Evolutionary conservation across 441 rosid species (phyloP), one percentile per base, ranked within the genome.

Genomic region (Breynia disticha): DNA sequence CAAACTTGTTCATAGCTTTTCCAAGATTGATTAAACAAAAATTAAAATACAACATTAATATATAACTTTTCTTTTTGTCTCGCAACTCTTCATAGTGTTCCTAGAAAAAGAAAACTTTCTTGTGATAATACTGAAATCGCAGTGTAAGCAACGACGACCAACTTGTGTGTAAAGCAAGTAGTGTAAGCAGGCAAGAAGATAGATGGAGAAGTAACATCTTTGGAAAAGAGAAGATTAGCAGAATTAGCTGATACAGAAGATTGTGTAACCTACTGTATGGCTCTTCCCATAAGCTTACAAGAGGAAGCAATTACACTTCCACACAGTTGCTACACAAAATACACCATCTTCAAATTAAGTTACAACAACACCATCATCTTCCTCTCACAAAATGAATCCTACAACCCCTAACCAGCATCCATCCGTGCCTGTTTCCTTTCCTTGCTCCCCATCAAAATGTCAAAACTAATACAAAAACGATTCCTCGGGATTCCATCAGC

Each of bases 241-340:
- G n/a, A 28, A 28, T 28, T 28, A 28, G 35, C 35, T 28, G 35
- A 28, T 9, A 28, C 35, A 4, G 8, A 28, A 28, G 0, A 48
- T 16, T 24, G 61, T 46, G 65, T 62, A 65, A 58, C 54, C 55
- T 59, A 75, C 60, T 65, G 65, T 55, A 67, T 55, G 70, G 70
- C 57, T 39, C 55, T 62, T 61, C 66, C 63, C 52, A 57, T 59
- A 38, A 59, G 22, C 19, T 63, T 71, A 58, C 52, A 16, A 46
- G 19, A 63, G 65, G 64, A 66, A 50, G 61, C 37, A 51, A 59
- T 44, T n/a, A 57, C 14, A 39, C 64, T 44, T 48, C 66, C 64
- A 67, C 52, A 63, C 64, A 56, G 70, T 20, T 65, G 72, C 61
- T 55, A 44, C 41, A 48, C 52, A 35, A 49, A 22, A 55, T 56